Base-by-base conservation (phyloP, 2,329 filamentous ascomycete genomes). In the Parafenestella ontariensis region DNA sequence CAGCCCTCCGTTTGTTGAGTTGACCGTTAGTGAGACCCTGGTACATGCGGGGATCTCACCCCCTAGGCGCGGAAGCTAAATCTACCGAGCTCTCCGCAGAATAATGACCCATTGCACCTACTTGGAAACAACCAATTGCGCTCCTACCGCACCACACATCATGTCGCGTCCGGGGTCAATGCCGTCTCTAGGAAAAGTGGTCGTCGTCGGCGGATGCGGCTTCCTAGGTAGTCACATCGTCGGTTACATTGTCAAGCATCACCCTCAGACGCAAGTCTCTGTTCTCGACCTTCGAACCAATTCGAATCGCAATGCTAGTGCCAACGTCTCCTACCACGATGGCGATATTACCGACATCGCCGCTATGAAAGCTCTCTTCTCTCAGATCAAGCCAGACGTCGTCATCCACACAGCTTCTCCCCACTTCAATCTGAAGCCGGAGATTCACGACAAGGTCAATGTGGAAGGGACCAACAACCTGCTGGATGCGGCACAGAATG, bases 161-260 rank as follows among this genome's bases (percentile, higher is more conserved):
- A 69, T 65, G 65, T 59, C 64, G 49, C 46, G 44, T 17, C 47
- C 58, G 42, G 55, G 59, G 43, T 49, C 53, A 8, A 60, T 61
- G 11, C 61, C 67, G 20, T 75, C 76, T 2, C 71, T 81, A 31
- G 79, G 79, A 41, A 77, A 79, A 56, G 78, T 81, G 46, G 67
- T 82, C 17, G 77, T 83, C 23, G 76, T 81, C 24, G 81, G 81
- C 48, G 81, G 81, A 44, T 80, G 79, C 53, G 81, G 82, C 20
- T 83, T 83, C 58, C 70, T 84, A 5, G 82, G 82, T 28, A 71
- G 77, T 55, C 80, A 82, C 65, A 81, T 84, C 52, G 81, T 83
- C 48, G 74, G 75, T 45, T 75, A 81, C 49, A 76, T 83, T 31
- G 69, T 70, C 39, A 65, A 70, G 56, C 67, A 65, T 39, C 72